Evolutionary conservation across 2,329 filamentous ascomycete genomes (phyloP), one percentile per base, ranked within the genome.

Genomic region (Alternaria gaisen): DNA sequence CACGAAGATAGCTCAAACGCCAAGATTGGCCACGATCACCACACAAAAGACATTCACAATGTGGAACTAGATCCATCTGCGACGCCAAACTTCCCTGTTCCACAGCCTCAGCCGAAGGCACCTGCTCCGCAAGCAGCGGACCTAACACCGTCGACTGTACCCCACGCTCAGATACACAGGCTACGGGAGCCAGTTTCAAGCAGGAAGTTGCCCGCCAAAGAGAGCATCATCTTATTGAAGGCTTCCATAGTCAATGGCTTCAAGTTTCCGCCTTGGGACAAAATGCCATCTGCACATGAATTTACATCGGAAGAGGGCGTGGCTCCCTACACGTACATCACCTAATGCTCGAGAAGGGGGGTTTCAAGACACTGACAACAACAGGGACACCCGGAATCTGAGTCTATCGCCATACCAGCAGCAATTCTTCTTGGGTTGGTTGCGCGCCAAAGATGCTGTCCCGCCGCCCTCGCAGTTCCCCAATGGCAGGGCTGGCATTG

Each of bases 341-440:
- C 85, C 82, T 38, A 53, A 32, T 28, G 20, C 20, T 36, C 36
- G 32, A 26, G 7, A 8, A 9, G 20, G 7, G 26, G 8, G 16
- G 22, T 2, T 26, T 18, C 47, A 12, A n/a, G 16, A 55, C 28
- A 48, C 47, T 67, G 47, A 65, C 12, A 65, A 53, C 63, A 72
- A 51, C 76, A 74, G 91, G 58, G 94, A 98, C 70, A 74, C 85
- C 22, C 84, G 87, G 1, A 83, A 87, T 11, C 87, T 96, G 53
- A 85, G 88, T 24, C 84, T 99, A 40, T 98, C 95, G 0, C 74
- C 85, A 7, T 84, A 86, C 43, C 95, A 99, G 74, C 81, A 83
- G 34, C 84, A 88, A 36, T 90, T 91, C n/a, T 93, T 98, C 71
- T 86, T 87, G 52, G 90, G 88, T 41, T 99, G 95, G 95, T 90